Conservation (phyloP, 2,329 filamentous ascomycete genomes). For the Pestalotiopsis sp. region DNA sequence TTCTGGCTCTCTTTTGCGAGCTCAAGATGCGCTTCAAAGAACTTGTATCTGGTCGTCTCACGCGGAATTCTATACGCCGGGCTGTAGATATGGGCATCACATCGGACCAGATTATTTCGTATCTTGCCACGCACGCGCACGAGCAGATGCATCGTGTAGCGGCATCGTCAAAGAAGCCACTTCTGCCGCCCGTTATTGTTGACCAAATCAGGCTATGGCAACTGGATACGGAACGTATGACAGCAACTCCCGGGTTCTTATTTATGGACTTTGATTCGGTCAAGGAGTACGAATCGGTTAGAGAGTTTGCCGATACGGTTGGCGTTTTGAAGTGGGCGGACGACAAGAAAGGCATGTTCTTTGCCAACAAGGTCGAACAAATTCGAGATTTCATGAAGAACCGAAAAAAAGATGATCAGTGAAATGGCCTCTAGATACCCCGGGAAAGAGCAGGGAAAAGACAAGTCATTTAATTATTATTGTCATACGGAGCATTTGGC, state of each 20-base stretch:
- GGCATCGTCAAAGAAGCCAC: constrained; percentile 60
- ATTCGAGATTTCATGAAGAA: constrained; percentile 75
- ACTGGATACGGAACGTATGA: constrained; percentile 93
- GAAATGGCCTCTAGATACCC: neutral
- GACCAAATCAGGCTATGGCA: constrained; percentile 98
- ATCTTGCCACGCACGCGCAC: constrained; percentile 90
- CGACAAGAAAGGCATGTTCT: constrained; percentile 80
- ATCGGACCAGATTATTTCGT: constrained; percentile 91
- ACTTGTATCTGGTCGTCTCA: constrained; percentile 89
- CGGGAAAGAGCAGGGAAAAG: neutral
- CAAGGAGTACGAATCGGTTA: constrained; percentile 71
- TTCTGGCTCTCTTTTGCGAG: constrained; percentile 86
- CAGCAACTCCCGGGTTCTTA: constrained; percentile 78
- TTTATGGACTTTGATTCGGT: constrained; percentile 83
- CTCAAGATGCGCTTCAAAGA: constrained; percentile 92
- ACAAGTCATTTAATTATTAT: neutral
- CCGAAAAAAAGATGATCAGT: constrained; percentile 19
- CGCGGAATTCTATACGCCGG: constrained; percentile 82
- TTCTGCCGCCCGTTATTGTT: constrained; percentile 92
- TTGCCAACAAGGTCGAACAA: constrained; percentile 89
- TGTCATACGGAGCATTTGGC: neutral
- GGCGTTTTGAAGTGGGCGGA: constrained; percentile 89
- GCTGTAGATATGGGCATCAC: constrained; percentile 93
- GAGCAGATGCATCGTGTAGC: constrained; percentile 83
- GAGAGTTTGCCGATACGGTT: constrained; percentile 83